These are phyloP conservation scores for Saksenaea oblongispora DNA, from an alignment of 371 early-diverging fungal species.

Conservation along the genomic window DNA sequence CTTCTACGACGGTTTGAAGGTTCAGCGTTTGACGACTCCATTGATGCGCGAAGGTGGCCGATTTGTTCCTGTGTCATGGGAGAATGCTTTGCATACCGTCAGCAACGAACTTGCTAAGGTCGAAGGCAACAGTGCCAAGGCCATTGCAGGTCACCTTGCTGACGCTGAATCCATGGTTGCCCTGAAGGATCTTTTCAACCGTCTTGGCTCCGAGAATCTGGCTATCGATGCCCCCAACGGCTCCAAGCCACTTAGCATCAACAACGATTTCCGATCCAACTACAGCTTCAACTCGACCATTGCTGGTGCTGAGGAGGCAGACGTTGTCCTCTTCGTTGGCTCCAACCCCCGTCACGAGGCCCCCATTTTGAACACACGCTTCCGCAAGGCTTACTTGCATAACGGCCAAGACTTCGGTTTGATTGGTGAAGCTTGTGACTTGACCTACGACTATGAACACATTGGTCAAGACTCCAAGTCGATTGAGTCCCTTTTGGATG, in stretches of 20 bases:
- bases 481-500: slow-evolving; percentile 72
- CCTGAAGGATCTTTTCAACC: slow-evolving; percentile 93
- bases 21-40: slow-evolving; percentile 92
- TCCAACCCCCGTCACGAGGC: slow-evolving; percentile 98
- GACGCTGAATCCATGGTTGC: slow-evolving; percentile 85
- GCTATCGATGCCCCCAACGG: slow-evolving; percentile 72
- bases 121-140: slow-evolving; percentile 68
- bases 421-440: slow-evolving; percentile 74
- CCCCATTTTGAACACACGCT: slow-evolving; percentile 91
- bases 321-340: slow-evolving; percentile 89
- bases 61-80: slow-evolving; percentile 87
- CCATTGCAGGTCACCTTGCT: slow-evolving; percentile 92
- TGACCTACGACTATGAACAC: slow-evolving; percentile 93
- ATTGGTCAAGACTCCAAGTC: slow-evolving; percentile 72
- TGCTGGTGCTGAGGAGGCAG: slow-evolving; percentile 89
- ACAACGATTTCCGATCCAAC: slow-evolving; percentile 87
- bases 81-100: slow-evolving; percentile 80
- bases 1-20: slow-evolving; percentile 93
- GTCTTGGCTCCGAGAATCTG: slow-evolving; percentile 83
- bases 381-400: slow-evolving; percentile 92
- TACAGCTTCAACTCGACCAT: slow-evolving; percentile 87
- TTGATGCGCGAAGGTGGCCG: slow-evolving; percentile 83
- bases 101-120: slow-evolving; percentile 63
- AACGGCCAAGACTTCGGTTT: slow-evolving; percentile 80
- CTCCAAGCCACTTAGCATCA: slow-evolving; percentile 58